Conservation (phyloP, 176 grass and related monocot genomes). For the Ampelocalamus luodianensis region DNA sequence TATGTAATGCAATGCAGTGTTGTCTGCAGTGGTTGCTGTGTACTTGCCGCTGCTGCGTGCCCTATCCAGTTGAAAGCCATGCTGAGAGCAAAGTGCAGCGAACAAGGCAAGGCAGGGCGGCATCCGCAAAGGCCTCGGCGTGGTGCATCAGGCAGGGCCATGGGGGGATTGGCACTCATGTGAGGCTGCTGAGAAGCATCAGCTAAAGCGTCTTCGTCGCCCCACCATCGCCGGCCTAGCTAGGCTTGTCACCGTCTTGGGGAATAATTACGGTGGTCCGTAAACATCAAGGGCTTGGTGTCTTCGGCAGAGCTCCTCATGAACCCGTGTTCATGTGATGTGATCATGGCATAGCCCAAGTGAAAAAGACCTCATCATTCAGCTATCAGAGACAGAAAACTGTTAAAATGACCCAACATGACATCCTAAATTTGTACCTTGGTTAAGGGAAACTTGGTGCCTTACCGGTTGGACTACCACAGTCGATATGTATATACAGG, state of each 20-base stretch:
- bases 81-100: conserved; percentile 21
- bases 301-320: background rate
- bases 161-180: background rate
- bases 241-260: conserved; percentile 43
- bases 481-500: background rate
- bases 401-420: background rate
- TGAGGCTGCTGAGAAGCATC: conserved; percentile 19
- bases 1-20: background rate
- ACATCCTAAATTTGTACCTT: background rate
- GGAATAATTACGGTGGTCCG: conserved; percentile 22
- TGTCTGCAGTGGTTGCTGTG: background rate
- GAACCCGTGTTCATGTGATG: conserved; percentile 21
- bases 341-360: background rate
- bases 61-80: conserved; percentile 27
- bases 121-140: conserved; percentile 3
- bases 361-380: background rate
- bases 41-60: background rate
- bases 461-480: background rate
- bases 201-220: conserved; percentile 22
- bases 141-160: background rate
- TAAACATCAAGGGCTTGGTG: background rate
- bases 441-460: background rate
- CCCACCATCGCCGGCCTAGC: conserved; percentile 59
- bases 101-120: background rate
- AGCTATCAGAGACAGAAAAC: background rate